These are phyloP conservation scores for Sporisorium exsertum DNA, from an alignment of 1,284 basidiomycete species.

Conservation along the genomic window DNA sequence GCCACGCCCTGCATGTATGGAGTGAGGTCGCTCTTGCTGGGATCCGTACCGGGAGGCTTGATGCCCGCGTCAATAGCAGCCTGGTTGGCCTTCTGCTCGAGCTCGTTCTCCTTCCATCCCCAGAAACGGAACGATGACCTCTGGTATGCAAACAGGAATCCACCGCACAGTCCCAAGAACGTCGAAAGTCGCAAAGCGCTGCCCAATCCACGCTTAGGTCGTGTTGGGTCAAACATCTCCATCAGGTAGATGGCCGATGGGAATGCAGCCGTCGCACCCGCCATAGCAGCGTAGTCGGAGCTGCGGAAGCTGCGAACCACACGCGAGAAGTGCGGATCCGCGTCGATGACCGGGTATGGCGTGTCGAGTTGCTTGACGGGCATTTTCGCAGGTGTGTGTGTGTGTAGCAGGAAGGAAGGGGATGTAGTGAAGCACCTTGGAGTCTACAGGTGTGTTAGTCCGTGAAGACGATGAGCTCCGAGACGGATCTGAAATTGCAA, in stretches of 20 bases:
- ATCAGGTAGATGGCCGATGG: conserved; percentile 77
- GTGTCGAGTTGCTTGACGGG: conserved; percentile 62
- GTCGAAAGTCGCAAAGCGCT: conserved; percentile 59
- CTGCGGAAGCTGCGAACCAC: conserved; percentile 90
- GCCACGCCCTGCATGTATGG: conserved; percentile 90
- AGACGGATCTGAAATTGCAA: conserved; percentile 6
- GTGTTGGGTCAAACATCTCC: conserved; percentile 65
- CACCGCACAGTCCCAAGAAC: conserved; percentile 78
- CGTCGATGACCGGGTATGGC: conserved; percentile 73
- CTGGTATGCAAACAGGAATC: conserved; percentile 94
- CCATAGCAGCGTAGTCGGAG: conserved; percentile 89
- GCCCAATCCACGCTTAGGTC: conserved; percentile 52
- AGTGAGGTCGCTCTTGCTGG: conserved; percentile 78
- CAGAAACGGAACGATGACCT: conserved; percentile 87
- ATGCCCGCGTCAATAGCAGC: conserved; percentile 45
- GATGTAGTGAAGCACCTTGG: neutral
- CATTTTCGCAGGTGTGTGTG: conserved; percentile 20
- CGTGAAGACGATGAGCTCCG: conserved; percentile 19
- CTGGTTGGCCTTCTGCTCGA: conserved; percentile 54
- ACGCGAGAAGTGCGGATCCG: conserved; percentile 88
- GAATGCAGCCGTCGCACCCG: conserved; percentile 81
- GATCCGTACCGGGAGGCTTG: conserved; percentile 55
- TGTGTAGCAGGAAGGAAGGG: neutral
- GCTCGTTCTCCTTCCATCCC: conserved; percentile 91
- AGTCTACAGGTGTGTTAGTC: conserved; percentile 11